These are phyloP conservation scores for Chaetomium strumarium DNA, from an alignment of 2,329 filamentous ascomycete genomes.

Conservation along the genomic window DNA sequence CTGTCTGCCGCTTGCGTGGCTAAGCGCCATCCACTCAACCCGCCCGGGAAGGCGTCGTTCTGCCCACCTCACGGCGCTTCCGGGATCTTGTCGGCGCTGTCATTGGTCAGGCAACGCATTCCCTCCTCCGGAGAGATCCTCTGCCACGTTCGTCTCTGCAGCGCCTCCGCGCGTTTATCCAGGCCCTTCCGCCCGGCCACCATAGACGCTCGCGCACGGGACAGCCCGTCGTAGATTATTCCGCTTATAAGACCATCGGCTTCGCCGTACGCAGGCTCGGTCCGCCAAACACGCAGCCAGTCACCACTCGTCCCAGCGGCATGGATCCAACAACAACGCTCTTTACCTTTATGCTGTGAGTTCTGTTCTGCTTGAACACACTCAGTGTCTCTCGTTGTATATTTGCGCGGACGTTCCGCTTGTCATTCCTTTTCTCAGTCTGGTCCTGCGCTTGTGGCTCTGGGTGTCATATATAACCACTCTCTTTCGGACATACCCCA, in stretches of 20 bases:
- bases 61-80: slow-evolving; percentile 30
- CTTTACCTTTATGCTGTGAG: slow-evolving; percentile 64
- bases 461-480: background rate
- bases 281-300: slow-evolving; percentile 20
- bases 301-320: slow-evolving; percentile 22
- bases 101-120: slow-evolving; percentile 26
- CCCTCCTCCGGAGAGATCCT: slow-evolving; percentile 25
- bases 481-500: background rate
- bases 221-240: background rate
- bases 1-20: slow-evolving; percentile 19
- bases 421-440: slow-evolving; percentile 11
- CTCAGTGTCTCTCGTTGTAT: slow-evolving; percentile 15
- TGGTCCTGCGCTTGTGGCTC: slow-evolving; percentile 13
- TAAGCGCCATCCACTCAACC: slow-evolving; percentile 32
- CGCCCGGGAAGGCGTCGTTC: slow-evolving; percentile 8
- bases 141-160: slow-evolving; percentile 5
- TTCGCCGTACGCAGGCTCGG: slow-evolving; percentile 3
- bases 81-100: slow-evolving; percentile 14
- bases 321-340: slow-evolving; percentile 61
- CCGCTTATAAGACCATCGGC: slow-evolving; percentile 16
- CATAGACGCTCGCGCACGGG: slow-evolving; percentile 1
- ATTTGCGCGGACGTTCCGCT: slow-evolving; percentile 20
- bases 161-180: slow-evolving; percentile 25
- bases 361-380: slow-evolving; percentile 28
- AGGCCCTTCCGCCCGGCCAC: slow-evolving; percentile 3